These are phyloP conservation scores for Trichosporon sp. DNA, from an alignment of 1,284 basidiomycete genomes.

Conservation along the genomic window DNA sequence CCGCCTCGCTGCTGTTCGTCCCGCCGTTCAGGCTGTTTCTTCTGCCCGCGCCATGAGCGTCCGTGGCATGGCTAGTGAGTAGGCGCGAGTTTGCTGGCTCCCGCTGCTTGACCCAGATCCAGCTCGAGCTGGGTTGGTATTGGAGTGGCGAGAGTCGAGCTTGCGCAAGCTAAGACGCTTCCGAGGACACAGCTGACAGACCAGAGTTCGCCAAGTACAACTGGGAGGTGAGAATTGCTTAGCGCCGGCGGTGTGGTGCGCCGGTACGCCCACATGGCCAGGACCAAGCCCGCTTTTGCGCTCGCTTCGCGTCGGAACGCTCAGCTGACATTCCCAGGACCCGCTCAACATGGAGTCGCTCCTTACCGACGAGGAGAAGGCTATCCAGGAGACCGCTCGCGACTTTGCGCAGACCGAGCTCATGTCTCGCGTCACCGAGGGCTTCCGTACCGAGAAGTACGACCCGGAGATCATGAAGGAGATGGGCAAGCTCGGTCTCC, in stretches of 20 bases:
- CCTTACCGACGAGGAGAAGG: slow-evolving; percentile 83
- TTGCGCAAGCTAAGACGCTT: no score
- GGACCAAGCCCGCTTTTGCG: no score
- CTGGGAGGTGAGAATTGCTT: slow-evolving; percentile 56
- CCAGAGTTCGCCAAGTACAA: slow-evolving; percentile 56
- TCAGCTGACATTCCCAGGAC: slow-evolving; percentile 54
- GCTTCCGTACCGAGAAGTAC: slow-evolving; percentile 59
- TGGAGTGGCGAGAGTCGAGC: no score
- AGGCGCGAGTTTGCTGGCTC: no score
- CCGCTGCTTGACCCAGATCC: neutral
- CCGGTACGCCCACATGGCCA: no score
- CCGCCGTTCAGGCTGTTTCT: slow-evolving; percentile 3
- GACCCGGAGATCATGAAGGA: slow-evolving; percentile 71
- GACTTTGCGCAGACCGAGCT: slow-evolving; percentile 81
- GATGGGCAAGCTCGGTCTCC: slow-evolving; percentile 86
- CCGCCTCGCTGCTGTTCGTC: slow-evolving; percentile 10
- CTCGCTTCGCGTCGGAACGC: no score
- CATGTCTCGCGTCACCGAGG: slow-evolving; percentile 74
- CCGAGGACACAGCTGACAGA: neutral
- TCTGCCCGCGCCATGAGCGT: slow-evolving; percentile 6
- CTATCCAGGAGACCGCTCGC: slow-evolving; percentile 81
- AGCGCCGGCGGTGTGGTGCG: no score
- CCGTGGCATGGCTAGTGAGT: slow-evolving; percentile 20
- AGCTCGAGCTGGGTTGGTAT: no score
- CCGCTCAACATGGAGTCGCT: slow-evolving; percentile 68